phyloP scores from a whole-genome alignment of 768 basidiomycete genomes.

The Boletus coccyginus region DNA sequence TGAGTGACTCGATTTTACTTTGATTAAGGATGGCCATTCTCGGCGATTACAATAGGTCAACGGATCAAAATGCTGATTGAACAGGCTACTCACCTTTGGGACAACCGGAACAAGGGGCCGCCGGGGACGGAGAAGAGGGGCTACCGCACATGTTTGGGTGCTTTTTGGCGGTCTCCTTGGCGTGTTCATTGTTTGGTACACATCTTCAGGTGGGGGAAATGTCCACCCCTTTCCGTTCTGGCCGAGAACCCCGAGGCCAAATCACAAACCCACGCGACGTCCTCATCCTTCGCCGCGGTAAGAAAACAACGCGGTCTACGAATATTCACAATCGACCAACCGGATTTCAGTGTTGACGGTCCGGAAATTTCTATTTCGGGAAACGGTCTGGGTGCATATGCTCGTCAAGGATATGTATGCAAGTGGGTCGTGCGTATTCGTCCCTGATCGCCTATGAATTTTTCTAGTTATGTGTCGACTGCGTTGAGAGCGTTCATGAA shows the following conservation, averaged over 20 bases:
- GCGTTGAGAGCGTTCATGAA: conserved; percentile 56
- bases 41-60: conserved; percentile 55
- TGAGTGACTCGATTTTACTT: conserved; percentile 40
- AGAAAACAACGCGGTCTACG: conserved; percentile 41
- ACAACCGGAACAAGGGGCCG: conserved; percentile 35
- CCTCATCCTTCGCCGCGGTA: conserved; percentile 83
- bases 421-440: conserved; percentile 48
- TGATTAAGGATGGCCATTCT: neutral
- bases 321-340: conserved; percentile 57
- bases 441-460: neutral
- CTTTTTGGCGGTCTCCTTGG: neutral
- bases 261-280: conserved; percentile 94
- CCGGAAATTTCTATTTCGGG: conserved; percentile 59
- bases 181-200: neutral
- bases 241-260: conserved; percentile 85
- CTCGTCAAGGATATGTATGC: conserved; percentile 38
- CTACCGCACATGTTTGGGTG: conserved; percentile 74
- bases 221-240: conserved; percentile 93
- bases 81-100: conserved; percentile 52
- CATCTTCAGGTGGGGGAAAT: conserved; percentile 71
- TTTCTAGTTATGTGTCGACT: conserved; percentile 59
- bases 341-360: conserved; percentile 78
- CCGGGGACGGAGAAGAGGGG: conserved; percentile 57
- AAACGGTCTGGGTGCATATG: conserved; percentile 64
- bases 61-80: conserved; percentile 54